Evolutionary conservation across 208 protist genomes (phyloP), one percentile per base, ranked within the genome.

Genomic region (Jaenimonas drosophilae): DNA sequence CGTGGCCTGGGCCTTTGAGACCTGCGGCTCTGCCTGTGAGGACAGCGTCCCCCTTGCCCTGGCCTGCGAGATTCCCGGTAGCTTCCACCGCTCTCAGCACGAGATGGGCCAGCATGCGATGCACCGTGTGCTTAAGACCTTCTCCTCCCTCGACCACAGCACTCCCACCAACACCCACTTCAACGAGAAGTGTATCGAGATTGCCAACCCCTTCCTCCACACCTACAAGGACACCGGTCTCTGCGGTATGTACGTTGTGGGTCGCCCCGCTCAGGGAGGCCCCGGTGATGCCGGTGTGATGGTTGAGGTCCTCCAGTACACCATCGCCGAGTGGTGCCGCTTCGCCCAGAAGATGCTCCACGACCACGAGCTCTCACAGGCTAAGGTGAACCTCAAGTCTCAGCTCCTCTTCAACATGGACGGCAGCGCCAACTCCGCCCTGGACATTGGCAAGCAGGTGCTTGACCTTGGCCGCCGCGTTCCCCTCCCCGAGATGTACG

Each of bases 321-420:
- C 77, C 12, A 82, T 93, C 28, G 69, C 78, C 2, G 79, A 92
- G 65, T 95, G 79, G 80, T 83, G 76, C 59, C 71, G 83, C 38
- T 76, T 91, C 29, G 73, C 73, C 37, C 83, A 88, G 63, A 82
- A 87, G 64, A 74, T 80, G 59, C 54, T 95, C 34, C 78, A 89
- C 59, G 64, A 76, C 31, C 56, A 88, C 47, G 76, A 91, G 54
- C 76, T 95, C 29, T 76, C 73, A 16, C 75, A 87, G 65, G 87
- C 82, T 5, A 95, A 91, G 68, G 76, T 88, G 23, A 88, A 91
- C 53, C 65, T 90, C 50, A 95, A 95, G 76, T 64, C 70, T 4
- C 77, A 91, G 64, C 68, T 92, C 33, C 77, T 95, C 42, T 86
- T 88, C 55, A 86, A 86, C 64, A 85, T 88, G 77, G 87, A 95